Base-by-base conservation (phyloP, 129 eudicot species). In the Tanacetum coccineum region DNA sequence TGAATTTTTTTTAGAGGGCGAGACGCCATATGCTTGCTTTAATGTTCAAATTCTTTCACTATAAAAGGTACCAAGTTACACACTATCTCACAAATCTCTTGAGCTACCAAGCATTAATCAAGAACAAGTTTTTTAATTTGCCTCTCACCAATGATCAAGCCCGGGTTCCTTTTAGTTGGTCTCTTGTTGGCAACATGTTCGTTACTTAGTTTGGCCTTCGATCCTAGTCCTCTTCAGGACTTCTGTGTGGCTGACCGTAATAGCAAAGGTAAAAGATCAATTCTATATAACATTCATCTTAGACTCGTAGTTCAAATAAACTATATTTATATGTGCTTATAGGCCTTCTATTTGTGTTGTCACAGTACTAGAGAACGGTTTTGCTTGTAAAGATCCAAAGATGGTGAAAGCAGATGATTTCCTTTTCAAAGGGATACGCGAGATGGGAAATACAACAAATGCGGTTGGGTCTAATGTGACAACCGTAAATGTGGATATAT, bases 191-290 rank as follows among this genome's bases (percentile, higher is more conserved):
- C 54, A 4, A 54, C 53, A 12, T 58, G 75, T 73, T 46, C 67
- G 11, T 22, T 22, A 0, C 39, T 76, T 47, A 62, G 30, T 12
- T 28, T 52, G 5, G 76, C 81, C 22, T 63, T 67, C 2, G 81
- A 76, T 45, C 76, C 81, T 28, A 70, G 76, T 70, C 67, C 81
- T 46, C 72, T 76, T 1, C 75, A 68, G 17, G 80, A 75, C 44
- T 75, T 75, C 11, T 60, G 80, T 68, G 80, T 75, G 17, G 80
- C 80, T 40, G 64, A 72, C 19, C 77, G 18, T 40, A 40, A 72
- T 21, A 72, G 70, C 63, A 44, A 30, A 21, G 77, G 77, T 72
- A 62, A 49, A 28, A 65, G 22, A 13, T 46, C 13, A 0, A 46
- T 9, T 21, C 4, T 4, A 20, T 0, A 25, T 9, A 46, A 13